Evolutionary conservation across 164 flowering plant species (phyloP).

Genomic region (Magnolia officinalis): DNA sequence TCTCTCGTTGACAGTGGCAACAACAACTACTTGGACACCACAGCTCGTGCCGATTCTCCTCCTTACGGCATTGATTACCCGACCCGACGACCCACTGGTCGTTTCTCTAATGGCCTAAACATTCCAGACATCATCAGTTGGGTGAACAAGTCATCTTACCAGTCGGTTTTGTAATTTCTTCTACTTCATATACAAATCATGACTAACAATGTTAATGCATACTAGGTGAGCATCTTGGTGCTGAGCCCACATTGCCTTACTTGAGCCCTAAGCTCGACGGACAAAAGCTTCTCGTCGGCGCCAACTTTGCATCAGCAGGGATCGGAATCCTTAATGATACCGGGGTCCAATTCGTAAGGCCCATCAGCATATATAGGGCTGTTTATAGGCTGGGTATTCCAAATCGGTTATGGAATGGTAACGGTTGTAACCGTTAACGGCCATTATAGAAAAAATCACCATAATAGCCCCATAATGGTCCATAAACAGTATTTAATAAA

Average conservation of each 20-base stretch:
- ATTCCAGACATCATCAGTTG: constrained; percentile 75
- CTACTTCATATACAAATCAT: not conserved
- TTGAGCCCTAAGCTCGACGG: constrained; percentile 59
- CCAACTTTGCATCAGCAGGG: constrained; percentile 93
- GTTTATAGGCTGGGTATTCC: too few relatives aligned
- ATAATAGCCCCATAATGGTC: too few relatives aligned
- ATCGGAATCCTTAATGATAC: constrained; percentile 85
- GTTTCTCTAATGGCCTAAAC: constrained; percentile 82
- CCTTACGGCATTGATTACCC: constrained; percentile 86
- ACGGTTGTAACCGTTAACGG: too few relatives aligned
- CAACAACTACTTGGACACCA: constrained; percentile 64
- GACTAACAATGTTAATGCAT: not conserved
- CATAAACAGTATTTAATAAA: too few relatives aligned
- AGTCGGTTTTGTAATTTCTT: not conserved
- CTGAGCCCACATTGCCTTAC: constrained; percentile 54
- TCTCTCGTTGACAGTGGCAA: constrained; percentile 80
- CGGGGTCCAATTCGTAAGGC: constrained; percentile 78
- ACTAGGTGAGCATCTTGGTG: constrained; percentile 55
- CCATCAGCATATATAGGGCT: not conserved
- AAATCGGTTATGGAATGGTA: too few relatives aligned
- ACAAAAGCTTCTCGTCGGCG: constrained; percentile 57
- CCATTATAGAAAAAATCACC: too few relatives aligned
- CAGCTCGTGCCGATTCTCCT: constrained; percentile 71
- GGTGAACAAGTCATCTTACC: not conserved
- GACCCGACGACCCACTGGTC: constrained; percentile 62